These are phyloP conservation scores for Trapa bicornis DNA, from an alignment of 345 rosid species.

Conservation along the genomic window DNA sequence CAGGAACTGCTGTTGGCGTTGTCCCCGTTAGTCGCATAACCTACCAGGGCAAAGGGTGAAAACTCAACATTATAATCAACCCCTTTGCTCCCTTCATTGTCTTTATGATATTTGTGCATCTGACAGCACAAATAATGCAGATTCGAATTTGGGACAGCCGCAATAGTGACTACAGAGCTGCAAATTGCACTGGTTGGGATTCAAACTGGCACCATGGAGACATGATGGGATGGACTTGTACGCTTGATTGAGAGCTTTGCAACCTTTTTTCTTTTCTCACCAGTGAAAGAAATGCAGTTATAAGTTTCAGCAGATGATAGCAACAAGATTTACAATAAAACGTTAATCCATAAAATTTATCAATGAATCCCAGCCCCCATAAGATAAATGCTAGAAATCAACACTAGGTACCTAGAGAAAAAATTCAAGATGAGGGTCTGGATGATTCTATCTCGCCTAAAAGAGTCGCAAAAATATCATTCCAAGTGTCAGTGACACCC, in stretches of 20 bases:
- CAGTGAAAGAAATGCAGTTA: no score
- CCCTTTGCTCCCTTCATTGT: neutral
- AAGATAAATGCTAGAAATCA: neutral
- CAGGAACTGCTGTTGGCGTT: conserved; percentile 36
- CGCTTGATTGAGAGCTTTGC: conserved; percentile 1
- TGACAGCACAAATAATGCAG: neutral
- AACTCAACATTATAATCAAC: neutral
- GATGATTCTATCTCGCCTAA: conserved; percentile 16
- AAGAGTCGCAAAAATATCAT: conserved; percentile 43
- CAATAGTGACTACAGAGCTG: conserved; percentile 10
- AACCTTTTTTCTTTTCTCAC: no score
- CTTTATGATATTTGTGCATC: neutral
- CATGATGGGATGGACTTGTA: conserved; percentile 20
- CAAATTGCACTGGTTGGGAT: conserved; percentile 10
- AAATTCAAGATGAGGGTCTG: conserved; percentile 8
- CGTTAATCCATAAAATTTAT: neutral
- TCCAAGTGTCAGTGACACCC: conserved; percentile 76
- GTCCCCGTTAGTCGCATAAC: conserved; percentile 25
- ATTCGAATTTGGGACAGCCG: neutral
- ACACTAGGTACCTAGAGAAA: neutral
- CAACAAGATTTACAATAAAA: neutral
- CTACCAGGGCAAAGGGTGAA: conserved; percentile 18
- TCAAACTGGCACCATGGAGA: conserved; percentile 21
- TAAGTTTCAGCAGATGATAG: neutral
- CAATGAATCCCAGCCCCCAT: no score